Evolutionary conservation across 106 monocot genomes (phyloP), one percentile per base, ranked within the genome.

Genomic region (Platanthera guangdongensis): DNA sequence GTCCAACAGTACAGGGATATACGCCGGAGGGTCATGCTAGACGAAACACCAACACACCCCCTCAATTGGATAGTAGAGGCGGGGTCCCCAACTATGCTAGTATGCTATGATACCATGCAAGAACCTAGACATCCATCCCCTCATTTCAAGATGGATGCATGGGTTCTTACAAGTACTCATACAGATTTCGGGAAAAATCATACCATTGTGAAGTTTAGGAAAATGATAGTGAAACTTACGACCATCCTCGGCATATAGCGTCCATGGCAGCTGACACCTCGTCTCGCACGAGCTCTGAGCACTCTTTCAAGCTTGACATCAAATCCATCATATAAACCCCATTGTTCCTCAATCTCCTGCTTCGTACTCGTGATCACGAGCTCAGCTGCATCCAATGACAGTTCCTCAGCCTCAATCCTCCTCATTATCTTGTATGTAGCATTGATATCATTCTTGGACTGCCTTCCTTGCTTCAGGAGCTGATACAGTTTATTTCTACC

Each of bases 291-390:
- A 10, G 90, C 93, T 39, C 96, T 86, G 72, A 96, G 72, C 46
- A 93, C 90, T 77, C 80, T 96, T 65, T 96, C 96, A 13, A 96
- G 90, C 78, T 88, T 89, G 48, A 96, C 96, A 83, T 96, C 96
- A 80, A 93, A 93, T 0, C 93, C 96, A 83, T 95, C 95, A 78
- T 95, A 95, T 72, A 95, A 75, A 25, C 95, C 95, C 95, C 95
- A 95, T 50, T 96, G 96, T 73, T 96, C 96, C n/a, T 91, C 96
- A 32, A 96, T 96, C 80, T 96, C 96, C 76, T 93, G 93, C 74
- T 87, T 90, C 22, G 96, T 93, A 78, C 93, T 96, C 6, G 96
- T 93, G 50, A 93, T 93, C 9, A 93, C 96, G 50, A 96, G 84
- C 71, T 96, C 93, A 1, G 96, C 83, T 49, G 90, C 93, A 86